Percentiles rank a stretch among this genome's conserved stretches.
Evolutionary conservation across 225 moss, liverwort and hornwort genomes (phyloP).

Genomic region (Climacium dendroides): DNA sequence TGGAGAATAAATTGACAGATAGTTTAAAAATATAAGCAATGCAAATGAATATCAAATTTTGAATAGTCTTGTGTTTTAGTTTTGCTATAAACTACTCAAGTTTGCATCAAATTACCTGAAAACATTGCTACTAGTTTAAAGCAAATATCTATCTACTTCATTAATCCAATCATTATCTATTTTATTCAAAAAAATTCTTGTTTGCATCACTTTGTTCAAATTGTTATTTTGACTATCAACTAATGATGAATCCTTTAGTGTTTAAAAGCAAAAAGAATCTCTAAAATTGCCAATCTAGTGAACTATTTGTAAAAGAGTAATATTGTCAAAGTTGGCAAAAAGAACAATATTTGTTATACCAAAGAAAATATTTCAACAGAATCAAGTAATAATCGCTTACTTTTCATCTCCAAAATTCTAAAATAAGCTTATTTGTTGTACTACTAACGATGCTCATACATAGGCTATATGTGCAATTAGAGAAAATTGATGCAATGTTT

Average conservation of each 20-base stretch:
- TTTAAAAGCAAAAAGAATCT: background rate
- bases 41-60: too few relatives aligned
- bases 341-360: background rate
- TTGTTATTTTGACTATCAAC: background rate
- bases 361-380: background rate
- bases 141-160: too few relatives aligned
- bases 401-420: background rate
- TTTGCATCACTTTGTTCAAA: accelerated
- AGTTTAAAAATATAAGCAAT: too few relatives aligned
- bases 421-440: accelerated
- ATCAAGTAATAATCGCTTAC: background rate
- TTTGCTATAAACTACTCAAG: too few relatives aligned
- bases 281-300: background rate
- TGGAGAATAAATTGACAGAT: too few relatives aligned
- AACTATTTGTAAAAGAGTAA: background rate
- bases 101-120: too few relatives aligned
- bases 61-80: too few relatives aligned
- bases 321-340: background rate
- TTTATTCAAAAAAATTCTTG: too few relatives aligned
- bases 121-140: too few relatives aligned
- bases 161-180: too few relatives aligned
- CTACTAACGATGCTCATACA: accelerated
- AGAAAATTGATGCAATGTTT: background rate
- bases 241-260: background rate
- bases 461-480: background rate